Conservation (phyloP, 2,329 filamentous ascomycete species). For the Colletotrichum magnum region DNA sequence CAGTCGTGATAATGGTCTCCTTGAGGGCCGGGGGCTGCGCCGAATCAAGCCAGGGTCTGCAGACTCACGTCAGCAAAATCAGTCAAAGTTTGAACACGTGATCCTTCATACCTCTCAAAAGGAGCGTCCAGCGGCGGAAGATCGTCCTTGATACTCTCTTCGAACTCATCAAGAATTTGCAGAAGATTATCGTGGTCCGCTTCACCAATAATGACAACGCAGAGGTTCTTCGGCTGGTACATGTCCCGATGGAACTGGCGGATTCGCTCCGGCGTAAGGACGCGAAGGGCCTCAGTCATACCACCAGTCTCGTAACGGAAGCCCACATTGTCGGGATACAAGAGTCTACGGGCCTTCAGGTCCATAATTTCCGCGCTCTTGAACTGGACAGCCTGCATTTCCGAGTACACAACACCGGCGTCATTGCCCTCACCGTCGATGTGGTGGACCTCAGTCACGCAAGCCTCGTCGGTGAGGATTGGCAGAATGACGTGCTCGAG, state of each 20-base stretch:
- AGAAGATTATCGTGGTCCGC: constrained; percentile 87
- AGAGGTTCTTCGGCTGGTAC: constrained; percentile 98
- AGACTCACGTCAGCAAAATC: constrained; percentile 20
- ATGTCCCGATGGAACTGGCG: constrained; percentile 95
- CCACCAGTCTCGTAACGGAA: constrained; percentile 99
- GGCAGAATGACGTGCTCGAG: constrained; percentile 94
- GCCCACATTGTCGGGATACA: constrained; percentile 91
- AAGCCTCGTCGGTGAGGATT: constrained; percentile 91
- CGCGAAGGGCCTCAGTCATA: constrained; percentile 91
- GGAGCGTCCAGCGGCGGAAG: constrained; percentile 82
- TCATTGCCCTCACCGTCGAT: constrained; percentile 94
- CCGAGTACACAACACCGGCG: constrained; percentile 97
- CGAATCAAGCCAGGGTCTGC: constrained; percentile 89
- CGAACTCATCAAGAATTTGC: constrained; percentile 87
- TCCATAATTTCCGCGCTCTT: constrained; percentile 89
- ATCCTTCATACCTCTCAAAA: constrained; percentile 73
- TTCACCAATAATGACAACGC: constrained; percentile 92
- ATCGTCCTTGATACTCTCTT: constrained; percentile 85
- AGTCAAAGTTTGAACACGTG: constrained; percentile 13
- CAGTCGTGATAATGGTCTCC: constrained; percentile 80
- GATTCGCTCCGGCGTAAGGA: constrained; percentile 89
- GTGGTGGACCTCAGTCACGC: constrained; percentile 96
- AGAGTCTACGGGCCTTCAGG: constrained; percentile 80
- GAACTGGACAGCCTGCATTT: constrained; percentile 98
- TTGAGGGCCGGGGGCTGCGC: constrained; percentile 80